Evolutionary conservation across 2,329 filamentous ascomycete species (phyloP), one percentile per base, ranked within the genome.

Genomic region (Microcyclosporella mali): DNA sequence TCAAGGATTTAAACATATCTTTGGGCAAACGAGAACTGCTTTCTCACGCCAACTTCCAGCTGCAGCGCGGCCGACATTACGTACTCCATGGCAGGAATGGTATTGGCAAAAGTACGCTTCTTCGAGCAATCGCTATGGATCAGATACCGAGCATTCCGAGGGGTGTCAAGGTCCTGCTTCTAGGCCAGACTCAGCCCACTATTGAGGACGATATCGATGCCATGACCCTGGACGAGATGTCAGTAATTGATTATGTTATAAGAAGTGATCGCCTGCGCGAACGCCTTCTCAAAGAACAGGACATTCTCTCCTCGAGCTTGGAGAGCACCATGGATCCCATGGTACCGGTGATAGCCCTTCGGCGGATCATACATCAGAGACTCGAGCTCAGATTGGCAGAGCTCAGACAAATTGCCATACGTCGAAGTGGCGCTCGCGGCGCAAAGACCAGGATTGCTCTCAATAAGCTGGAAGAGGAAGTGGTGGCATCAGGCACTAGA

Each of bases 81-180:
- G 86, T 85, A 0, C 70, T 94, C 1, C 71, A 90, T 15, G 88
- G 87, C 0, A 75, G 85, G 6, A 94, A 94, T 64, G 87, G 87
- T 1, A 84, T 81, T 2, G 88, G 87, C 4, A 94, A 94, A 60
- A 89, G 85, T 3, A 90, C 85, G 0, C 66, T 90, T 6, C 69
- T 92, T 12, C 78, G 78, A 56, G 85, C 87, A 1, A 81, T 94
- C 52, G 82, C 81, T 3, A 81, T 88, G 48, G 86, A 86, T 56
- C 71, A 88, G 27, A 84, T 94, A 12, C 85, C 87, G 0, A 86
- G 85, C 0, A 81, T 88, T 30, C 79, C 82, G 0, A 75, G 82
- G 51, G 69, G 75, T 21, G 79, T 80, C 0, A 73, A 80, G 16
- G 74, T 87, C 33, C 74, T 81, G 0, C 78, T 88, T 35, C 62